Base-by-base conservation (phyloP, 768 basidiomycete genomes). In the Tylopilus balloui region DNA sequence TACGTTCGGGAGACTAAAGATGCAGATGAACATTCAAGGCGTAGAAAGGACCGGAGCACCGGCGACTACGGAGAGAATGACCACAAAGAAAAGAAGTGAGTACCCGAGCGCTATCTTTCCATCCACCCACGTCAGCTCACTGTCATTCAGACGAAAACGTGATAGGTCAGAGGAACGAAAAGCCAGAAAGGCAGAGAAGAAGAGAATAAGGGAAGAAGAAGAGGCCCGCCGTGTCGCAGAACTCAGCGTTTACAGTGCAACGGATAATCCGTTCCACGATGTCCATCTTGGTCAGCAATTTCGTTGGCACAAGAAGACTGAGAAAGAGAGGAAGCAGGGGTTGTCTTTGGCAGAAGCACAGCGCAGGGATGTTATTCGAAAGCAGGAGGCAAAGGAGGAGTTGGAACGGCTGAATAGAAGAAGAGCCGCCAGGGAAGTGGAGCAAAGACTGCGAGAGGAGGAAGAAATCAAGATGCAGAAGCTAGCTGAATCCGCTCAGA, bases 241-340 rank as follows among this genome's bases (percentile, higher is more conserved):
- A 69, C 78, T 98, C 36, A 94, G 92, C 56, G 87, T 96, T 56
- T 98, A 98, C 74, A 93, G 92, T 57, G 90, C 93, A 40, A 84
- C 85, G 12, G 94, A 98, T 75, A 99, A 98, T 63, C 96, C 96
- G 0, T 99, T 98, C 74, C 92, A 96, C 70, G 96, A 98, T 60
- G 85, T 91, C 53, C 97, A 98, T 67, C 84, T 98, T 27, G 87
- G 85, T 19, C 91, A 97, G 64, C 92, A 94, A 66, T 99, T 99
- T 69, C 84, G 88, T 50, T 99, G 96, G 96, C 90, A 93, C 72
- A 99, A 99, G 77, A 99, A 99, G 74, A 80, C 83, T 23, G 96
- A 99, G 67, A 92, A 92, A 73, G 96, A 99, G 66, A 79, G 82
- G 60, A 97, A 95, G 70, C 72, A 81, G 51, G 96, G 96, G 2